phyloP scores from a whole-genome alignment of 1,284 basidiomycete species.

The Pascua sp. region DNA sequence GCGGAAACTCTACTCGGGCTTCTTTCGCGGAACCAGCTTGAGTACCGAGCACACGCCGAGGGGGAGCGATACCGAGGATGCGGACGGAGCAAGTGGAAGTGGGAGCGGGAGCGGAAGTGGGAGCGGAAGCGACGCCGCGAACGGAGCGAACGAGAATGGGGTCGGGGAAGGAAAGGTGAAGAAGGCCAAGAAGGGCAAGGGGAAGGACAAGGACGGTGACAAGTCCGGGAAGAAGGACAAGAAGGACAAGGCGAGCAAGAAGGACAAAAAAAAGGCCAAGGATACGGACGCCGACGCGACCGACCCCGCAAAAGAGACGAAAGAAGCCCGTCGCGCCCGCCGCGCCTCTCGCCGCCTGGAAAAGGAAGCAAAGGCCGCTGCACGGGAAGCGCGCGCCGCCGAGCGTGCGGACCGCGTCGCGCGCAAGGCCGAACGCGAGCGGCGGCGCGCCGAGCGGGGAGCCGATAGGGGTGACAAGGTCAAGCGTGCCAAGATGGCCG shows the following conservation, averaged over 20 bases:
- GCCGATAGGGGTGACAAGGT: too few relatives aligned
- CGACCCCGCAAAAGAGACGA: background rate
- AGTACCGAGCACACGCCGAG: constrained; percentile 49
- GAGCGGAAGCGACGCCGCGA: background rate
- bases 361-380: background rate
- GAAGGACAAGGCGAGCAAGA: background rate
- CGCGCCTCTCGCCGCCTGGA: background rate
- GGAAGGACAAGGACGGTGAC: background rate
- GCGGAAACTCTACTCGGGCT: constrained; percentile 69
- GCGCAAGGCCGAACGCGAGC: too few relatives aligned
- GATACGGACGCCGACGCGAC: too few relatives aligned
- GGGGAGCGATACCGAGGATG: constrained; percentile 13
- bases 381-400: background rate
- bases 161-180: constrained; percentile 1
- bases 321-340: constrained; percentile 1
- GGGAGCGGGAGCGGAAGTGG: too few relatives aligned
- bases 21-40: constrained; percentile 70
- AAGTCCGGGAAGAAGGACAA: background rate
- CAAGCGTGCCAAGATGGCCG: too few relatives aligned
- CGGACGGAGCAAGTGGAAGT: background rate
- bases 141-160: background rate
- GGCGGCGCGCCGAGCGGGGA: too few relatives aligned
- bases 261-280: background rate
- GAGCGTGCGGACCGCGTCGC: background rate
- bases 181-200: constrained; percentile 4